A percentile compares a stretch with the other conserved stretches of the same genome.
phyloP scores from a whole-genome alignment of 1,284 basidiomycete species.

The Exsudoporus floridanus region DNA sequence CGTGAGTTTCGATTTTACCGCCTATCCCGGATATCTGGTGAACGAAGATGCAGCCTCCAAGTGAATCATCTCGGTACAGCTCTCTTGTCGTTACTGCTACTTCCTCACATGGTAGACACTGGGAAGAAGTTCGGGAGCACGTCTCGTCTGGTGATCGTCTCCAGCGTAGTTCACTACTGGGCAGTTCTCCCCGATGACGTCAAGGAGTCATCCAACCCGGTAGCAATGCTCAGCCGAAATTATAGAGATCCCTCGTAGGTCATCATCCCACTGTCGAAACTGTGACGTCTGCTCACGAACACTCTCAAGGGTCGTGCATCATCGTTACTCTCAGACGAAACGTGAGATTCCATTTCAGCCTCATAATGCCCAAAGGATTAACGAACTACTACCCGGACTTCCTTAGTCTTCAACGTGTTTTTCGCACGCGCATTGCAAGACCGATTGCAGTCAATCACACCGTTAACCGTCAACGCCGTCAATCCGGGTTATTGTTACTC shows the following conservation, averaged over 20 bases:
- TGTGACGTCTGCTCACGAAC: not conserved
- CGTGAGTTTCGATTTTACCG: not conserved
- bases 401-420: slow-evolving; percentile 27
- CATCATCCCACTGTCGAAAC: not conserved
- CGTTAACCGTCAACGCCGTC: slow-evolving; percentile 39
- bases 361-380: not conserved
- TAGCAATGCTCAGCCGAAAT: slow-evolving; percentile 34
- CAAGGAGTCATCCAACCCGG: slow-evolving; percentile 28
- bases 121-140: slow-evolving; percentile 15
- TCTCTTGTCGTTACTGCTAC: slow-evolving; percentile 18
- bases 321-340: slow-evolving; percentile 21
- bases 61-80: slow-evolving; percentile 25
- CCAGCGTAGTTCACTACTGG: slow-evolving; percentile 26
- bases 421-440: slow-evolving; percentile 28
- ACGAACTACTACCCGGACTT: not conserved
- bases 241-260: slow-evolving; percentile 30
- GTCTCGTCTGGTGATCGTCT: slow-evolving; percentile 20
- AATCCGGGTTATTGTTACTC: slow-evolving; percentile 52
- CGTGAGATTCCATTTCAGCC: slow-evolving; percentile 7
- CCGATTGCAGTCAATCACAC: slow-evolving; percentile 13
- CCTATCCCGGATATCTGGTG: not conserved
- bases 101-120: slow-evolving; percentile 18
- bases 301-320: slow-evolving; percentile 14
- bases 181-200: slow-evolving; percentile 24
- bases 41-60: slow-evolving; percentile 17